Base-by-base conservation (phyloP, 257 asterid species). In the Paraleonurus japonicus region DNA sequence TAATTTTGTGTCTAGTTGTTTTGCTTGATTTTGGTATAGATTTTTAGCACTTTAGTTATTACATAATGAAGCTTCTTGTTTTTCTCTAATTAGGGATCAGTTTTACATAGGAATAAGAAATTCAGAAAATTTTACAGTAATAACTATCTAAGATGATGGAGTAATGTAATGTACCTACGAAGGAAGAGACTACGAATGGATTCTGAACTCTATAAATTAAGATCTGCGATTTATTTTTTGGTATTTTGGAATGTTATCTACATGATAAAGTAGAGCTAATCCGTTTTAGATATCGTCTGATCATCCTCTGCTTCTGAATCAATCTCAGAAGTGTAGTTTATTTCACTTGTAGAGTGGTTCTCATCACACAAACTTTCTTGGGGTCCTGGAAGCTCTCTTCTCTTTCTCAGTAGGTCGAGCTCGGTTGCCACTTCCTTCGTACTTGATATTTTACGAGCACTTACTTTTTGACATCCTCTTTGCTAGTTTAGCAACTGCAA, bases 381-480 rank as follows among this genome's bases (percentile, higher is more conserved):
- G 15, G n/a, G 10, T 35, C 15, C 26, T 24, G 24, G 17, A 24
- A 16, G 11, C 28, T 65, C 57, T 35, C 55, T 61, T 35, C n/a
- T 20, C 58, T 72, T 77, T 37, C 74, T 78, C 50, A 73, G 26
- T 11, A 24, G 68, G 0, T 83, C 83, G 13, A 82, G 77, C 53
- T 77, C 79, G 16, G 79, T 73, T 50, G 87, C 79, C 20, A 74
- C 76, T 72, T 76, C 81, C n/a, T n/a, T n/a, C n/a, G n/a, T n/a
- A n/a, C n/a, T n/a, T n/a, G n/a, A n/a, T n/a, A n/a, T n/a, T n/a
- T n/a, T n/a, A n/a, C 17, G 51, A 0, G 64, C 82, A 47, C 50
- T 74, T 3, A 76, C 70, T 32, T 32, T n/a, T 32, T 1, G 39
- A 32, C 39, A 32, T 32, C 0, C 0, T 35, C 43, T 35, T 35